phyloP scores from a whole-genome alignment of 1,284 basidiomycete species.

The Leucoagaricus sp. region DNA sequence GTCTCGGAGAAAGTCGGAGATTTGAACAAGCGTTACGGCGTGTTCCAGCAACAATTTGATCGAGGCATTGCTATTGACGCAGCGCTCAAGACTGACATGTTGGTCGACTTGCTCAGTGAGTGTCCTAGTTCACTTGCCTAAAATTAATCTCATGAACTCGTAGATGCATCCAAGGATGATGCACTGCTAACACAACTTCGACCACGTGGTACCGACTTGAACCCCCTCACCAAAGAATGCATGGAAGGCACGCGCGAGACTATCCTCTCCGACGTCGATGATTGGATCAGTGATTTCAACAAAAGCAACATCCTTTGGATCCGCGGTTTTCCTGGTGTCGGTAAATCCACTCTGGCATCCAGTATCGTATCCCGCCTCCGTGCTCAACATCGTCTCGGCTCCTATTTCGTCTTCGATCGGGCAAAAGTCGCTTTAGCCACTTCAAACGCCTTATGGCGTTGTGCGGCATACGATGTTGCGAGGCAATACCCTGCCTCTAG shows the following conservation, averaged over 20 bases:
- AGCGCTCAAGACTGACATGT: conserved; percentile 1
- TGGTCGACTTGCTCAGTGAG: conserved; percentile 10
- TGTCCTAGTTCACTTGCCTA: not conserved
- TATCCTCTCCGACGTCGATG: conserved; percentile 22
- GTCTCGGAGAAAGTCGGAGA: conserved; percentile 19
- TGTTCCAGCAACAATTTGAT: conserved; percentile 25
- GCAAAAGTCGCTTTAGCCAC: conserved; percentile 21
- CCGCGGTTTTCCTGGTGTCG: conserved; percentile 29
- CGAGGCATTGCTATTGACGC: conserved; percentile 18
- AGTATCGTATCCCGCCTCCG: conserved; percentile 20
- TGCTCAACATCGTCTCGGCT: conserved; percentile 21
- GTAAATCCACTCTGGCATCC: conserved; percentile 27
- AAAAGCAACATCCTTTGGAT: conserved; percentile 31
- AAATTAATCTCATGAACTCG: not conserved
- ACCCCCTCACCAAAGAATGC: conserved; percentile 17
- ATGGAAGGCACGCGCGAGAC: conserved; percentile 27
- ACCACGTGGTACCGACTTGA: conserved; percentile 12
- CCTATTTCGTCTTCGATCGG: conserved; percentile 29
- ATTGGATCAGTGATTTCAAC: conserved; percentile 23
- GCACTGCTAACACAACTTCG: conserved; percentile 10
- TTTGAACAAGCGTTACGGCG: conserved; percentile 18
- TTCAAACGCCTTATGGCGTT: conserved; percentile 24
- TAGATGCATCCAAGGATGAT: conserved; percentile 15
- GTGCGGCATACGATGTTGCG: conserved; percentile 28
- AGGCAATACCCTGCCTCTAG: conserved; percentile 20